Base-by-base conservation (phyloP, 805 yeast species). In the Isabelozyma pseudorhagii region DNA sequence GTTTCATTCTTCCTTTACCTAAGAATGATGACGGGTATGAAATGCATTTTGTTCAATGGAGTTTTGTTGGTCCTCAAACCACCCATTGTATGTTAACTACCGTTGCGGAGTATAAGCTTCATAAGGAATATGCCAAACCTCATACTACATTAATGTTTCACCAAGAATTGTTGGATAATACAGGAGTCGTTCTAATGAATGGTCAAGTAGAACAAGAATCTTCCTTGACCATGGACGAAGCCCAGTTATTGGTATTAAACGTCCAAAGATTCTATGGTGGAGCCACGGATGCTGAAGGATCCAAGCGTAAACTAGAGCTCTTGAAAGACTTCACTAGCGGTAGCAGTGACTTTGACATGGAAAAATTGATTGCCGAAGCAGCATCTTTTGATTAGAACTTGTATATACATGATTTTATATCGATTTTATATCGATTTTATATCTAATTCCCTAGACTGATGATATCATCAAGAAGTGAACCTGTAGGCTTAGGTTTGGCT, bases 1-100 rank as follows among this genome's bases (percentile, higher is more conserved):
- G 82, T 34, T 94, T 94, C 68, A 85, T 94, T n/a, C 75, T 94
- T 21, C 99, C 99, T 0, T 70, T 94, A 48, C 97, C 97, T 5
- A 82, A 85, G 57, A 82, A 74, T 15, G 61, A 55, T 10, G 71
- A 70, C 25, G 84, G 83, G 50, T 70, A 75, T 60, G 99, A 94
- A 69, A 78, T 94, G 70, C 97, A 94, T 63, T 90, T 87, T 64
- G 82, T 92, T 18, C 98, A 94, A 70, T 94, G 99, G 99, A 77
- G 83, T 15, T 89, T 90, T 64, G 92, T 87, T 11, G 96, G 93
- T 0, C 85, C 88, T 13, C 59, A 82, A 40, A 92, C 97, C 2
- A 76, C 89, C 1, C 97, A 94, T 69, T 89, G 96, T 63, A 79
- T 94, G 79, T 75, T 94, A 58, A 94, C 99, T 1, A 84, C 97